Conservation (phyloP, 495 filamentous ascomycete genomes). For the Polyplosphaeria fusca region DNA sequence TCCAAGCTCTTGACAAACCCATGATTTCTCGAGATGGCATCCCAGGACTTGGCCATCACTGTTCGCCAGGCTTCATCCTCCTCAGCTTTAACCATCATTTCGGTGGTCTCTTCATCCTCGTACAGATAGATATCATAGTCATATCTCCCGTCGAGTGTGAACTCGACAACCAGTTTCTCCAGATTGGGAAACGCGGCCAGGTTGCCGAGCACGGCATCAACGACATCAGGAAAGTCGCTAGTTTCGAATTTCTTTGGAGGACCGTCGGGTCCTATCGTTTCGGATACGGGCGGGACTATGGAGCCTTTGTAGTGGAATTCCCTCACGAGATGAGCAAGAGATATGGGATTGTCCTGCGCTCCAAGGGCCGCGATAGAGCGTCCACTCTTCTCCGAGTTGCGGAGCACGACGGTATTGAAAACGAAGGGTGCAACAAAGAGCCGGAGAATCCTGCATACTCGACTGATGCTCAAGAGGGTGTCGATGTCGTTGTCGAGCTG, state of each 20-base stretch:
- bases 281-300: neutral
- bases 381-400: neutral
- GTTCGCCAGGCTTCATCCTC: neutral
- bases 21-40: neutral
- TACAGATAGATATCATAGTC: neutral
- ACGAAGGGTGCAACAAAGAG: neutral
- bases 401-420: neutral
- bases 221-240: neutral
- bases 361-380: too few relatives aligned
- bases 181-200: neutral
- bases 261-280: neutral
- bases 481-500: neutral
- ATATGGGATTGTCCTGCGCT: too few relatives aligned
- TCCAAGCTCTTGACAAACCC: neutral
- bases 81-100: neutral
- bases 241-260: neutral
- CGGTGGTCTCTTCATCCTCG: neutral
- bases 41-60: neutral
- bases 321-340: too few relatives aligned
- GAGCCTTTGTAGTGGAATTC: neutral
- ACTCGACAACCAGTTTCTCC: neutral
- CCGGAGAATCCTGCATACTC: neutral
- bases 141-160: neutral
- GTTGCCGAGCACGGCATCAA: neutral
- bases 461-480: neutral